Percentiles rank a stretch among this genome's conserved stretches.
Evolutionary conservation across 352 stramenopile genomes (phyloP).

Genomic region (Phytophthora syringae): DNA sequence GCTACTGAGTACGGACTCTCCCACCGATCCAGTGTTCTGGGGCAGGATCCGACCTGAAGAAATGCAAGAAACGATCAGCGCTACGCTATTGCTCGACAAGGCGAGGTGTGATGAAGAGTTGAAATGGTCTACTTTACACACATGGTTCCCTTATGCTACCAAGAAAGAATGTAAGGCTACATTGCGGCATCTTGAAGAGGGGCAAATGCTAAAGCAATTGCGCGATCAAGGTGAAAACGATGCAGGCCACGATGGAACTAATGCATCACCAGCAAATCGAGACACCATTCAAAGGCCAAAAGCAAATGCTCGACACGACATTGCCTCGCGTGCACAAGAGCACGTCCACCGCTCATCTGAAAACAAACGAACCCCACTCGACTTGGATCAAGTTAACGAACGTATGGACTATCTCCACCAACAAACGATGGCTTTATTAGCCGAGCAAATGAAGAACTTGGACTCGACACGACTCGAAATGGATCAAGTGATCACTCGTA

Average conservation of each 20-base stretch:
- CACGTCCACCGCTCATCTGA: no score
- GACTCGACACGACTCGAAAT: no score
- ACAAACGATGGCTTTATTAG: no score
- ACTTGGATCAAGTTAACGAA: no score
- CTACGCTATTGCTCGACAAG: background rate
- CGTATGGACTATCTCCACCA: no score
- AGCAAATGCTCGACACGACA: conserved; percentile 6
- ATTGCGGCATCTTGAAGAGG: conserved; percentile 21
- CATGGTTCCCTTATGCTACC: conserved; percentile 25
- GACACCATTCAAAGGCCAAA: conserved; percentile 3
- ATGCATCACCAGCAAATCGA: background rate
- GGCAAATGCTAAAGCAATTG: conserved; percentile 11
- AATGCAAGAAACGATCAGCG: conserved; percentile 22
- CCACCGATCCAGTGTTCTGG: conserved; percentile 26
- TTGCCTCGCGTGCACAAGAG: background rate
- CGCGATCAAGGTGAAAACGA: conserved; percentile 13
- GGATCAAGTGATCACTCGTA: conserved; percentile 8
- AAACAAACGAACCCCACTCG: no score
- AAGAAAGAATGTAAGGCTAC: conserved; percentile 28
- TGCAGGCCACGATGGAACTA: background rate
- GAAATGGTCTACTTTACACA: conserved; percentile 23
- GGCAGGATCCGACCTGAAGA: conserved; percentile 27
- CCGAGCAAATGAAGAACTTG: no score
- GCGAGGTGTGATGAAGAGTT: background rate
- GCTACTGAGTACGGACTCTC: conserved; percentile 17